These are phyloP conservation scores for Ceratocystis cacaofunesta DNA, from an alignment of 2,329 filamentous ascomycete genomes.

Conservation along the genomic window DNA sequence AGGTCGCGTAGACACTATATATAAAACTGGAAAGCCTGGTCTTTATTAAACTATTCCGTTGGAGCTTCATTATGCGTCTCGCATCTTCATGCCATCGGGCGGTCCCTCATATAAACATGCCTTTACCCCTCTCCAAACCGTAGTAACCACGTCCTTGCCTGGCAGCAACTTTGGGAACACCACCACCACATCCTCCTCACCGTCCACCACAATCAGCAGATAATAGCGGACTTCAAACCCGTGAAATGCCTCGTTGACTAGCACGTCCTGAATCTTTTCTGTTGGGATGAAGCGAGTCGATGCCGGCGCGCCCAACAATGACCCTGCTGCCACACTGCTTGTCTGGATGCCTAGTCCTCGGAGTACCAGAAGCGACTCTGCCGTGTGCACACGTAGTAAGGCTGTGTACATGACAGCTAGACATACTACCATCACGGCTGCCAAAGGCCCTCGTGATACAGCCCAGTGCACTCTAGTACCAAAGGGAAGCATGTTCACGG, in stretches of 20 bases:
- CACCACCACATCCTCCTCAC: slow-evolving; percentile 78
- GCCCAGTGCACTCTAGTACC: slow-evolving; percentile 25
- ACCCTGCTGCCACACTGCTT: slow-evolving; percentile 36
- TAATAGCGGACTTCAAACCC: slow-evolving; percentile 88
- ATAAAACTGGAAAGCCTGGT: slow-evolving; percentile 4
- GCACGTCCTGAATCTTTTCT: slow-evolving; percentile 77
- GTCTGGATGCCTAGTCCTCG: slow-evolving; percentile 86
- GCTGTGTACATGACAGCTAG: slow-evolving; percentile 28
- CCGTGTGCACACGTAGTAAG: slow-evolving; percentile 35
- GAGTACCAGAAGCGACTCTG: slow-evolving; percentile 79
- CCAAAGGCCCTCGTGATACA: slow-evolving; percentile 27
- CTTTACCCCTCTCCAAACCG: slow-evolving; percentile 76
- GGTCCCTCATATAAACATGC: slow-evolving; percentile 55
- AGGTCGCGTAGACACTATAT: slow-evolving; percentile 17
- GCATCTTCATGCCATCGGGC: slow-evolving; percentile 10
- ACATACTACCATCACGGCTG: slow-evolving; percentile 28
- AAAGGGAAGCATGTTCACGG: slow-evolving; percentile 28
- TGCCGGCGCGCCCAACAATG: slow-evolving; percentile 43
- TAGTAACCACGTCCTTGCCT: slow-evolving; percentile 57
- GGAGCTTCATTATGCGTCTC: neutral
- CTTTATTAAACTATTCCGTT: neutral
- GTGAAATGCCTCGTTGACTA: slow-evolving; percentile 87
- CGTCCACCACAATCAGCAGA: slow-evolving; percentile 76
- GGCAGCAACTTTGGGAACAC: slow-evolving; percentile 79
- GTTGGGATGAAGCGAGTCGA: slow-evolving; percentile 63